Conservation (phyloP, 2,329 filamentous ascomycete genomes). For the Curvularia lunata region DNA sequence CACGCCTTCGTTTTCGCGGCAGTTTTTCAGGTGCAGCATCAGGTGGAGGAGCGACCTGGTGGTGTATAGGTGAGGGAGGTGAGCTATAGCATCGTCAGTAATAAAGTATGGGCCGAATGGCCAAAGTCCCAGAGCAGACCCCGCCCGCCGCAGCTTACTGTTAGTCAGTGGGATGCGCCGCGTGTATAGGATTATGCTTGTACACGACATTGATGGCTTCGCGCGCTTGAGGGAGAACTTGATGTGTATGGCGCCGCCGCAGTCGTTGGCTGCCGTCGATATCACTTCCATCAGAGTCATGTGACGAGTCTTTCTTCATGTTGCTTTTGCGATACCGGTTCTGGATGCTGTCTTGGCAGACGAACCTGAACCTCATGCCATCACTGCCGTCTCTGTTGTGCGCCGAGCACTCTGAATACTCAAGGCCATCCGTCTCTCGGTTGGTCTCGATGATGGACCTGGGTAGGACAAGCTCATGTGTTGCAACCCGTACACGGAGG, state of each 20-base stretch:
- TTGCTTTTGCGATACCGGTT: slow-evolving; percentile 38
- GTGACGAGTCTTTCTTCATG: slow-evolving; percentile 28
- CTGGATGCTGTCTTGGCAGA: slow-evolving; percentile 44
- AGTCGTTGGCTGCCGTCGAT: slow-evolving; percentile 26
- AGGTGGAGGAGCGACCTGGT: slow-evolving; percentile 6
- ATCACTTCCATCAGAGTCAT: slow-evolving; percentile 18
- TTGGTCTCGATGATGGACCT: slow-evolving; percentile 41
- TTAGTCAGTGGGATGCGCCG: slow-evolving; percentile 12
- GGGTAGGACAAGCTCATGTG: slow-evolving; percentile 9
- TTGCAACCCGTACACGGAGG: background rate
- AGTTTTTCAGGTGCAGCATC: slow-evolving; percentile 17
- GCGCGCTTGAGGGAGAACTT: slow-evolving; percentile 45
- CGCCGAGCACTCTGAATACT: slow-evolving; percentile 42
- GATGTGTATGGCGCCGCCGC: slow-evolving; percentile 43
- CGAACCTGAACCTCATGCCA: slow-evolving; percentile 42
- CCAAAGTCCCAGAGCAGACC: background rate
- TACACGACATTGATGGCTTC: slow-evolving; percentile 47
- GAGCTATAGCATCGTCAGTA: slow-evolving; percentile 5
- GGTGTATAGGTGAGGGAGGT: slow-evolving; percentile 10
- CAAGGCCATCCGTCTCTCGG: slow-evolving; percentile 43
- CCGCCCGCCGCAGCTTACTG: slow-evolving; percentile 15
- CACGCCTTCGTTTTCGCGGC: slow-evolving; percentile 27
- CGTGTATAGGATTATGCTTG: slow-evolving; percentile 46
- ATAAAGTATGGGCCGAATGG: background rate
- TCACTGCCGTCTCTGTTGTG: slow-evolving; percentile 38